Evolutionary conservation across 257 asterid species (phyloP).

Genomic region (Solanum sejunctum): DNA sequence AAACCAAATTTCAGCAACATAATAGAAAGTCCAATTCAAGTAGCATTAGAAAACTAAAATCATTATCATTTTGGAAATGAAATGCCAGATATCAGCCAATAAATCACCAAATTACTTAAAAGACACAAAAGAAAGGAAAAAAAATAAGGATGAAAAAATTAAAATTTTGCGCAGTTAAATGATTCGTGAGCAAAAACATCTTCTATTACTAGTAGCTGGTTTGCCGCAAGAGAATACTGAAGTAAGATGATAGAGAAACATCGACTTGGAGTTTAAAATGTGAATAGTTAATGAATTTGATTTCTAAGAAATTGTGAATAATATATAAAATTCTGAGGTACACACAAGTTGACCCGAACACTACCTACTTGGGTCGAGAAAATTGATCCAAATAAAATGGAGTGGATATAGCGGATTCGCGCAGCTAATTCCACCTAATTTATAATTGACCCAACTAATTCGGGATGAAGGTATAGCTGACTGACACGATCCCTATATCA

Average conservation of each 20-base stretch:
- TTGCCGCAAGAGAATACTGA: neutral
- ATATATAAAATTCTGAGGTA: neutral
- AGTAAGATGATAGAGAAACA: neutral
- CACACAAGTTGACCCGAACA: neutral
- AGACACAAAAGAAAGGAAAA: neutral
- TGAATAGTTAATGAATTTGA: neutral
- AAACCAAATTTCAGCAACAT: neutral
- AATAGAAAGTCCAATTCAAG: neutral
- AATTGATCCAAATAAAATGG: neutral
- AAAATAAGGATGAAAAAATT: neutral
- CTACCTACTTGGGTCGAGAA: neutral
- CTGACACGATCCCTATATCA: neutral
- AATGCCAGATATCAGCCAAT: neutral
- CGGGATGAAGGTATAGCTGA: neutral
- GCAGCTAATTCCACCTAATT: neutral
- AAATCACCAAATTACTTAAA: neutral
- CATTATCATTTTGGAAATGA: neutral
- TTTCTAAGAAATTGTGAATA: neutral
- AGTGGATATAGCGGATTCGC: neutral
- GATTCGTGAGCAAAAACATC: neutral
- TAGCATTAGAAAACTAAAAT: neutral
- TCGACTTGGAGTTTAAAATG: neutral
- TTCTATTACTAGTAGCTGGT: neutral
- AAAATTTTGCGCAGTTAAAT: neutral
- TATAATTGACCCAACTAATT: neutral